Conservation (phyloP, 225 moss, liverwort and hornwort genomes). For the Anthoceros angustus region DNA sequence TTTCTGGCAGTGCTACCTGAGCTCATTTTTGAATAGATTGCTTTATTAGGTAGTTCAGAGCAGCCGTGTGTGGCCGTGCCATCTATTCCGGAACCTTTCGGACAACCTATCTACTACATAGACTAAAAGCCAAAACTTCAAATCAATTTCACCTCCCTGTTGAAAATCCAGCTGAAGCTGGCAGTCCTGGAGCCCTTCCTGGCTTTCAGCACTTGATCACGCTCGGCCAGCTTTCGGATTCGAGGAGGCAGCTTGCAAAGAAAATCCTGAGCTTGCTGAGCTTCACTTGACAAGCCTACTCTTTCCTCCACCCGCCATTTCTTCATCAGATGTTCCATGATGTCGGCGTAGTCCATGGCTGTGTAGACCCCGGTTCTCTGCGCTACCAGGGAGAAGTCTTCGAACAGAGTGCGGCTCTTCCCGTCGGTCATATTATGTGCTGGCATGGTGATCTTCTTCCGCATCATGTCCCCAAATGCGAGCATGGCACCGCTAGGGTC, state of each 20-base stretch:
- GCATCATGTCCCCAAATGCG: constrained; percentile 62
- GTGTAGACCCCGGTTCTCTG: constrained; percentile 72
- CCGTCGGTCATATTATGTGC: constrained; percentile 82
- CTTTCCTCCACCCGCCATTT: constrained; percentile 57
- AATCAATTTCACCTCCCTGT: constrained; percentile 53
- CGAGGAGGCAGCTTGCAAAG: constrained; percentile 56
- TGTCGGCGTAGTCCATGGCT: constrained; percentile 67
- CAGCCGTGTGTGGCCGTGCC: too few species aligned
- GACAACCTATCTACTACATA: neutral
- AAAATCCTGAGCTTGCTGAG: constrained; percentile 50
- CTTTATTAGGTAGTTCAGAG: too few species aligned
- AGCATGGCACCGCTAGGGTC: constrained; percentile 58
- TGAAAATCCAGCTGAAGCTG: constrained; percentile 67
- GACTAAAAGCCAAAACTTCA: constrained; percentile 5
- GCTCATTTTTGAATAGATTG: too few species aligned
- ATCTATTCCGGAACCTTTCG: too few species aligned
- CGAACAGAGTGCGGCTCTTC: constrained; percentile 39
- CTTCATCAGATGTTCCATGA: constrained; percentile 63
- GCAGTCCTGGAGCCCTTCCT: constrained; percentile 52
- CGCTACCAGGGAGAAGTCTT: constrained; percentile 60
- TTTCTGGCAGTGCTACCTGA: too few species aligned
- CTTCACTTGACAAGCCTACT: constrained; percentile 49
- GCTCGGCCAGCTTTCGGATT: constrained; percentile 59
- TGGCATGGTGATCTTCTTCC: constrained; percentile 81
- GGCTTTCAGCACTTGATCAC: constrained; percentile 36